Percentiles rank a stretch among this genome's conserved stretches.
phyloP scores from a whole-genome alignment of 306 rosid genomes.

The Prinsepia uniflora region DNA sequence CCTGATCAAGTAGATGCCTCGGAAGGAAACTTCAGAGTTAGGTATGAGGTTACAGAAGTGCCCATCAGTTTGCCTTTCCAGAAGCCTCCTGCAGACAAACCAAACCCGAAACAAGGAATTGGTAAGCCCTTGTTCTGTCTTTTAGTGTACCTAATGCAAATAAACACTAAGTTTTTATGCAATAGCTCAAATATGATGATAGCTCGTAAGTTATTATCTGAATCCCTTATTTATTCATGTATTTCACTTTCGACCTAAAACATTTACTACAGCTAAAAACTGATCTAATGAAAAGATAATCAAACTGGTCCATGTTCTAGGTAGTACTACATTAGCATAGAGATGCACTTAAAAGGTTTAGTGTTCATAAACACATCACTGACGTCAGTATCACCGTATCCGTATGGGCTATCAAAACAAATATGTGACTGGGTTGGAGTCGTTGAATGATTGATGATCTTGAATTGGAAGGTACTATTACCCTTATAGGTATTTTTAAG shows the following conservation, averaged over 20 bases:
- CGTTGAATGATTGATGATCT: not conserved
- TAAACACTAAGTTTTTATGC: not conserved
- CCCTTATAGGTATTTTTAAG: not conserved
- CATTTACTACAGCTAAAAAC: not conserved
- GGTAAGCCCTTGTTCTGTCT: slow-evolving; percentile 46
- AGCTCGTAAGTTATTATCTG: not conserved
- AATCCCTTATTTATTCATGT: not conserved
- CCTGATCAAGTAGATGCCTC: slow-evolving; percentile 46
- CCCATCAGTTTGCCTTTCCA: slow-evolving; percentile 83
- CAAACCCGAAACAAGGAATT: slow-evolving; percentile 97
- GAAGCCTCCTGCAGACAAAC: slow-evolving; percentile 93
- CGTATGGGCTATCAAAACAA: not conserved
- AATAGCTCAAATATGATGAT: not conserved
- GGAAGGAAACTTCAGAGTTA: slow-evolving; percentile 76
- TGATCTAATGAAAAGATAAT: not conserved
- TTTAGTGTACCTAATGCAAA: not conserved
- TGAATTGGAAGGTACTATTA: not conserved
- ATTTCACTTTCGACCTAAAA: not conserved
- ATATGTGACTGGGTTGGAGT: not conserved
- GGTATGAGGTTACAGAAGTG: slow-evolving; percentile 77
- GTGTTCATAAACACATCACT: not conserved
- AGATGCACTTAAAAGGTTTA: not conserved
- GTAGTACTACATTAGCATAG: not conserved
- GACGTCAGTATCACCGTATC: too few species aligned
- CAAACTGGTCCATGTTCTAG: not conserved